Percentiles rank a stretch among this genome's conserved stretches.
phyloP scores from a whole-genome alignment of 2,329 filamentous ascomycete genomes.

The Exophiala viscosa region DNA sequence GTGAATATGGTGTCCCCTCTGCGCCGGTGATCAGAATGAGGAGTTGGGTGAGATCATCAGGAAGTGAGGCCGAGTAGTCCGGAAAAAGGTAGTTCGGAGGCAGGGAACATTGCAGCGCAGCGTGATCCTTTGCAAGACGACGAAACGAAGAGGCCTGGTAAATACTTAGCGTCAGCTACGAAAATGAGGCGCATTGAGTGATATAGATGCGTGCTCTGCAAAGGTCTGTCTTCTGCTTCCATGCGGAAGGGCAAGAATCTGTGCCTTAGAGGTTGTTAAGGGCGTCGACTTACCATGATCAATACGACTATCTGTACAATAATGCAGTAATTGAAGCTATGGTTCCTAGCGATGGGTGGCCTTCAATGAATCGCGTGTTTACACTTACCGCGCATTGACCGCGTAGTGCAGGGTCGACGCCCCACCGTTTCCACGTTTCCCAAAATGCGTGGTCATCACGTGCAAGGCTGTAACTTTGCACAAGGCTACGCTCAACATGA shows the following conservation, averaged over 20 bases:
- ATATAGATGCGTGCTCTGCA: too few relatives aligned
- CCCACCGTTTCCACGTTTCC: background rate
- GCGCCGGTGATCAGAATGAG: conserved; percentile 58
- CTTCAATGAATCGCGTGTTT: background rate
- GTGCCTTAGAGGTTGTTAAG: background rate
- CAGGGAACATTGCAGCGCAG: conserved; percentile 51
- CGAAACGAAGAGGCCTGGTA: conserved; percentile 43
- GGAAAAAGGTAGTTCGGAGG: conserved; percentile 62
- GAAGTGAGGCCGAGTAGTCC: conserved; percentile 32
- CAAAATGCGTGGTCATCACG: background rate
- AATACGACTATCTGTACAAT: background rate
- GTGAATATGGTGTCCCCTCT: conserved; percentile 56
- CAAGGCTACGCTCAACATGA: background rate
- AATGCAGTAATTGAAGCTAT: background rate
- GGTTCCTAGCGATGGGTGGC: background rate
- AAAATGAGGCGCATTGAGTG: too few relatives aligned
- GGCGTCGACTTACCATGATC: background rate
- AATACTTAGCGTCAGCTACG: background rate
- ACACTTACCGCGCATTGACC: background rate
- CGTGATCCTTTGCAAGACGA: conserved; percentile 59
- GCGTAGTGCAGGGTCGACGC: background rate
- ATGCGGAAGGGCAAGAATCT: too few relatives aligned
- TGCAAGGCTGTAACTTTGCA: background rate
- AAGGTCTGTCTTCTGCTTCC: too few relatives aligned
- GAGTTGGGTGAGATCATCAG: conserved; percentile 56